These are phyloP conservation scores for Paulownia fortunei DNA, from an alignment of 257 asterid species.

Conservation along the genomic window DNA sequence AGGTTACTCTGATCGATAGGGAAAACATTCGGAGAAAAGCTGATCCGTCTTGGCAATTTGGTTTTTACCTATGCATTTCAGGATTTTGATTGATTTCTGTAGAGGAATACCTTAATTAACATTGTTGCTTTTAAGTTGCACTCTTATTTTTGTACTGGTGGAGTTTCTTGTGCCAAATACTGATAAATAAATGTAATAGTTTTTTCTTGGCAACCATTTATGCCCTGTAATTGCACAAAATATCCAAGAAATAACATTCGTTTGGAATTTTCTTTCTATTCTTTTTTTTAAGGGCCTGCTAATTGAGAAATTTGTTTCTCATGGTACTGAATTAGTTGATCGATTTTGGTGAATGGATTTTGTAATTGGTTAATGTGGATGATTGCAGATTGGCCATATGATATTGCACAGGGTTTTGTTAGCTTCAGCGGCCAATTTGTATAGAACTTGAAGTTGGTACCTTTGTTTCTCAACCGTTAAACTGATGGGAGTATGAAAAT, in stretches of 20 bases:
- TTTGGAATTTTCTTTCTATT: background rate
- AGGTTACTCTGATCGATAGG: background rate
- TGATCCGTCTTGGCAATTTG: background rate
- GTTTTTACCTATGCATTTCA: conserved; percentile 10
- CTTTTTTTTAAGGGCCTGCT: background rate
- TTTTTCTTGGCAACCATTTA: background rate
- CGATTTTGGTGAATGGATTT: no score
- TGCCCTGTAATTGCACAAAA: background rate
- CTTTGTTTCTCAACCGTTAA: no score
- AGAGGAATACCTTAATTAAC: background rate
- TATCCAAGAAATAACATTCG: background rate
- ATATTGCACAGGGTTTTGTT: background rate
- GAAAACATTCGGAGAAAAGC: background rate
- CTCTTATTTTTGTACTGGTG: background rate
- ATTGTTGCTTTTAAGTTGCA: background rate
- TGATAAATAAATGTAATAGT: background rate
- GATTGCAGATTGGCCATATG: background rate
- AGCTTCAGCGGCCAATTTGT: background rate
- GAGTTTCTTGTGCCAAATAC: background rate
- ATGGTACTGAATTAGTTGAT: background rate
- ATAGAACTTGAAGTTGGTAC: background rate
- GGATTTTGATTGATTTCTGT: background rate
- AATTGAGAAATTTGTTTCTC: background rate
- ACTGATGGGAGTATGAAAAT: no score
- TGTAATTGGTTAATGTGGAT: background rate